Percentiles rank a stretch among this genome's conserved stretches.
phyloP scores from a whole-genome alignment of 2,329 filamentous ascomycete genomes.

The Xylaria sp. region DNA sequence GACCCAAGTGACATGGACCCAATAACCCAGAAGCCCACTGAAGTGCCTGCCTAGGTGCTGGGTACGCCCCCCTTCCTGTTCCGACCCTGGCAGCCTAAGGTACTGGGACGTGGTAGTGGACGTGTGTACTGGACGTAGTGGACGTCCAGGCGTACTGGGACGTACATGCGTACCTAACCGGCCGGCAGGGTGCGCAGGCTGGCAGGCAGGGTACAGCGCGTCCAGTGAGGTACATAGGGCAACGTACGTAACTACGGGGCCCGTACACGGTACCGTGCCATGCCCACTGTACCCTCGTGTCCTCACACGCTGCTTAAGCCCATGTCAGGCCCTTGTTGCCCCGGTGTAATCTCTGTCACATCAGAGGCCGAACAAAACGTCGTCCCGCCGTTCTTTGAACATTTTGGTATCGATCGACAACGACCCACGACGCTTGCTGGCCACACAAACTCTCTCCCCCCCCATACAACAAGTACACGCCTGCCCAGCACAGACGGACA shows the following conservation, averaged over 20 bases:
- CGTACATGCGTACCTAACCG: not conserved
- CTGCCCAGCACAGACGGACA: conserved; percentile 22
- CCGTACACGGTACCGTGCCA: conserved; percentile 14
- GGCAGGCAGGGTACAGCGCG: not conserved
- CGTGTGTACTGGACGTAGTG: no score
- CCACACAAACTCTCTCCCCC: conserved; percentile 25
- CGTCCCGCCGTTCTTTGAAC: conserved; percentile 24
- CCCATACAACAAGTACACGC: no score
- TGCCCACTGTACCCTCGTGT: conserved; percentile 20
- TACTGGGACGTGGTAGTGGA: no score
- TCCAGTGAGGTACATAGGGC: not conserved
- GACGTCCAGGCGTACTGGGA: no score
- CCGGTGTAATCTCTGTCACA: conserved; percentile 27
- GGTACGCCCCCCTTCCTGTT: not conserved
- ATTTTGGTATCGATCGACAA: conserved; percentile 28
- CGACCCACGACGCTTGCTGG: conserved; percentile 26
- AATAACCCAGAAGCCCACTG: not conserved
- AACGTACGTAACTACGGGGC: not conserved
- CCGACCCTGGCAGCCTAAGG: not conserved
- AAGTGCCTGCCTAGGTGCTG: not conserved
- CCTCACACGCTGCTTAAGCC: no score
- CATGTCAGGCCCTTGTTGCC: conserved; percentile 14
- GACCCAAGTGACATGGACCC: not conserved
- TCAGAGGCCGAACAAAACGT: conserved; percentile 24
- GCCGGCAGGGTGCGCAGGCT: not conserved